A percentile compares a stretch with the other conserved stretches of the same genome.
Evolutionary conservation across 2,329 filamentous ascomycete genomes (phyloP).

Genomic region (Phoma sp.): DNA sequence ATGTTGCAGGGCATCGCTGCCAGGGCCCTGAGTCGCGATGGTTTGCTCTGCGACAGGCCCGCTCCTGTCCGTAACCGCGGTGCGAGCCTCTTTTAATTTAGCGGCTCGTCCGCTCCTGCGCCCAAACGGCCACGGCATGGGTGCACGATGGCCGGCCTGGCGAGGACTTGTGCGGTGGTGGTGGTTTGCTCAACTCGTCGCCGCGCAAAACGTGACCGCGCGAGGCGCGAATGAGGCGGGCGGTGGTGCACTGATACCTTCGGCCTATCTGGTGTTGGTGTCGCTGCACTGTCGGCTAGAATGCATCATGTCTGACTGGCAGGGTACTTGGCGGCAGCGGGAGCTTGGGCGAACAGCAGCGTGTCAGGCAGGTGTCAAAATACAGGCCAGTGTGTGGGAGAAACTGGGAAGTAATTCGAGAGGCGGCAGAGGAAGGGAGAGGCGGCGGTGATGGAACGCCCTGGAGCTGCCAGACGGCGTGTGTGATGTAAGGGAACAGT

Average conservation of each 20-base stretch:
- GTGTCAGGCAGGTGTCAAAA: slow-evolving; percentile 7
- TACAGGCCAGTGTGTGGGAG: slow-evolving; percentile 10
- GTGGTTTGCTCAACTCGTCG: slow-evolving; percentile 14
- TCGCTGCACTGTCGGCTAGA: slow-evolving; percentile 25
- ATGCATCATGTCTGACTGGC: slow-evolving; percentile 28
- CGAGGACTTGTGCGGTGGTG: slow-evolving; percentile 6
- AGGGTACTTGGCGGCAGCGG: slow-evolving; percentile 17
- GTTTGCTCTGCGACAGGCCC: slow-evolving; percentile 39
- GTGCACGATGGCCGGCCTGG: slow-evolving; percentile 16
- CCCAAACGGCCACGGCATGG: slow-evolving; percentile 86
- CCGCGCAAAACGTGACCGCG: slow-evolving; percentile 32
- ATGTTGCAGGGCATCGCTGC: slow-evolving; percentile 35
- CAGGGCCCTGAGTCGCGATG: slow-evolving; percentile 23
- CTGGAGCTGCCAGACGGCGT: slow-evolving; percentile 16
- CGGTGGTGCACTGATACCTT: slow-evolving; percentile 19
- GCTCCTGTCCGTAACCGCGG: slow-evolving; percentile 60
- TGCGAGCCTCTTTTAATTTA: slow-evolving; percentile 51
- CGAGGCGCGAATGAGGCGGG: slow-evolving; percentile 25
- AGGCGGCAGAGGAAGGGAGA: slow-evolving; percentile 19
- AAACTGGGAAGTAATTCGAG: slow-evolving; percentile 14
- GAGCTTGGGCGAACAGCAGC: slow-evolving; percentile 10
- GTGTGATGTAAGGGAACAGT: slow-evolving; percentile 23
- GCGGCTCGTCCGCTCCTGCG: slow-evolving; percentile 74
- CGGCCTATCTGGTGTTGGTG: slow-evolving; percentile 19
- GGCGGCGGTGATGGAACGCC: slow-evolving; percentile 7